phyloP scores from a whole-genome alignment of 257 asterid genomes.

The Capsicum chinense region DNA sequence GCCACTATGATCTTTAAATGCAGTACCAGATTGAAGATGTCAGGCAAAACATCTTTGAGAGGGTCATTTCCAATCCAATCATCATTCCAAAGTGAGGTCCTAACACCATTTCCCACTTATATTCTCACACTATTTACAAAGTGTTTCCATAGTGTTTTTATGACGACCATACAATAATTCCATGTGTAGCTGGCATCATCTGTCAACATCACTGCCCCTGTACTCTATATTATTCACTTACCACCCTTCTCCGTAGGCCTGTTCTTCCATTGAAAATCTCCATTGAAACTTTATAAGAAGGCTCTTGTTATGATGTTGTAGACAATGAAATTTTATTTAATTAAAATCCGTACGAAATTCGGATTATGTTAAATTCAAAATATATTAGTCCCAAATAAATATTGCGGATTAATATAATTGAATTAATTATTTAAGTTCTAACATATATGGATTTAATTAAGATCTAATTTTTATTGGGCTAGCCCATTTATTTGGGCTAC shows the following conservation, averaged over 20 bases:
- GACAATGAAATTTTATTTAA: too few relatives aligned
- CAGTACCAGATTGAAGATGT: background rate
- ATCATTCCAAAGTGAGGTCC: slow-evolving; percentile 16
- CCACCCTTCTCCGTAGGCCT: background rate
- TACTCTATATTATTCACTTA: background rate
- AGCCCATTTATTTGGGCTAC: too few relatives aligned
- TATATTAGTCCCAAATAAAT: too few relatives aligned
- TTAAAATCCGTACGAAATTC: too few relatives aligned
- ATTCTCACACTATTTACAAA: slow-evolving; percentile 1
- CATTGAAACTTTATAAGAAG: background rate
- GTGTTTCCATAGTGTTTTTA: background rate
- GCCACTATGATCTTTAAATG: background rate
- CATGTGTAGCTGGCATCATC: background rate
- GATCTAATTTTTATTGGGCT: too few relatives aligned
- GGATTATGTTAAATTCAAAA: too few relatives aligned
- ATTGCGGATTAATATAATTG: too few relatives aligned
- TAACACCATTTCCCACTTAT: background rate
- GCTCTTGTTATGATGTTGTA: background rate
- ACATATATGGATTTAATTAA: too few relatives aligned
- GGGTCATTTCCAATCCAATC: background rate
- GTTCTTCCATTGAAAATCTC: background rate
- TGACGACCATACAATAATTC: background rate
- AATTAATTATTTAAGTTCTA: too few relatives aligned
- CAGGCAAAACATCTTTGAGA: slow-evolving; percentile 1
- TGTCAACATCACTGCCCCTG: background rate